phyloP scores from a whole-genome alignment of 805 yeast species.

The Barnettozyma californica region DNA sequence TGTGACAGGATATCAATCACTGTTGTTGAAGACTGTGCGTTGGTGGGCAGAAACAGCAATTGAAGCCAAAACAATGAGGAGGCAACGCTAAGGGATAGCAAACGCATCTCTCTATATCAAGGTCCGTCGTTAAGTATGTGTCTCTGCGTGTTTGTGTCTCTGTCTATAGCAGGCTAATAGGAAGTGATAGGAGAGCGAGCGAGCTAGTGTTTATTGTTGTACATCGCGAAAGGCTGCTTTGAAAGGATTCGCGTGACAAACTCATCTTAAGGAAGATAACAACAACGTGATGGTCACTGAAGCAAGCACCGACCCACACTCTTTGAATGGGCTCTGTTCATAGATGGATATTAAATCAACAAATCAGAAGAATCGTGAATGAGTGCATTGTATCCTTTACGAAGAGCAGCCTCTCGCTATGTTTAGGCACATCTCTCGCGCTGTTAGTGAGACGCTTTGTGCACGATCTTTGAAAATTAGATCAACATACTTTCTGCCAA shows the following conservation, averaged over 20 bases:
- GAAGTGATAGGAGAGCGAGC: not conserved
- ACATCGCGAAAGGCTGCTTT: not conserved
- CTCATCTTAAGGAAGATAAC: not conserved
- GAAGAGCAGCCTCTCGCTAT: no score
- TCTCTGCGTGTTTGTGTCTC: no score
- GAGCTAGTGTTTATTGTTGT: not conserved
- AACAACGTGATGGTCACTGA: not conserved
- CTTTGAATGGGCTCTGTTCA: not conserved
- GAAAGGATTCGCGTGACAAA: not conserved
- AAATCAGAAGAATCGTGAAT: no score
- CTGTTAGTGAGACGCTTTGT: not conserved
- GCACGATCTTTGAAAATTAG: not conserved
- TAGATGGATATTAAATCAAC: no score
- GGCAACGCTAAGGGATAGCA: not conserved
- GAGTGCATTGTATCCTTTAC: no score
- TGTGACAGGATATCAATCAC: conserved; percentile 67
- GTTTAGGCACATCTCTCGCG: not conserved
- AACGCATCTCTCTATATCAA: not conserved
- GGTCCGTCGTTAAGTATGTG: no score
- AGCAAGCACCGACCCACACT: not conserved
- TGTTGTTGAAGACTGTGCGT: conserved; percentile 28
- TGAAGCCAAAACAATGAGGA: not conserved
- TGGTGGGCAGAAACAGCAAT: not conserved
- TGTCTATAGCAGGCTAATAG: no score
- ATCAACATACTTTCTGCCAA: no score